Conservation (phyloP, 1,139 yeast genomes). For the Lodderomyces elongisporus region DNA sequence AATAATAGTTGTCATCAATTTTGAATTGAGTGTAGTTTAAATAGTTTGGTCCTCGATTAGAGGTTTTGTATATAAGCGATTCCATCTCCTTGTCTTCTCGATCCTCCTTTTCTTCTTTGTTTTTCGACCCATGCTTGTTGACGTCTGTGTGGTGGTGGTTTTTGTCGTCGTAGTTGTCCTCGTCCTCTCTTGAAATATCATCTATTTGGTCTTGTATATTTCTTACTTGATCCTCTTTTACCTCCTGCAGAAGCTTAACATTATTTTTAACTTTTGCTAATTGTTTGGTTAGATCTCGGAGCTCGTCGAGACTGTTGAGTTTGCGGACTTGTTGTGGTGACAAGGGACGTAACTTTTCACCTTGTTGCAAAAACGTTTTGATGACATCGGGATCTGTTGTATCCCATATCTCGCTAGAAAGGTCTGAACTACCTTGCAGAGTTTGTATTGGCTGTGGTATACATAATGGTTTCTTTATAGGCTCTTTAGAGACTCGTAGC, state of each 20-base stretch:
- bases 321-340: slow-evolving; percentile 21
- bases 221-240: slow-evolving; percentile 13
- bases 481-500: slow-evolving; percentile 6
- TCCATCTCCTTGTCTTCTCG: slow-evolving; percentile 1
- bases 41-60: slow-evolving; percentile 55
- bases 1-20: slow-evolving; percentile 9
- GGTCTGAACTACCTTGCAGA: background rate
- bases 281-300: slow-evolving; percentile 20
- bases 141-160: no score
- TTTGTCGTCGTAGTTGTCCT: slow-evolving; percentile 5
- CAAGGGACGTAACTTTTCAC: slow-evolving; percentile 15
- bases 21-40: slow-evolving; percentile 16
- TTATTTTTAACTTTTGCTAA: slow-evolving; percentile 25
- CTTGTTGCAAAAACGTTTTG: slow-evolving; percentile 14
- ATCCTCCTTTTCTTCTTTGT: slow-evolving; percentile 14
- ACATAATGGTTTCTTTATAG: background rate
- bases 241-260: slow-evolving; percentile 18
- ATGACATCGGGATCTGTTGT: slow-evolving; percentile 15
- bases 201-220: slow-evolving; percentile 16
- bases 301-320: slow-evolving; percentile 20
- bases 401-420: slow-evolving; percentile 17
- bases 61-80: slow-evolving; percentile 35
- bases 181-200: slow-evolving; percentile 13
- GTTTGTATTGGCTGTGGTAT: background rate
- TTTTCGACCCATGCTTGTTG: no score